A percentile compares a stretch with the other conserved stretches of the same genome.
phyloP scores from a whole-genome alignment of 140 eudicot species.

The Cichorium intybus region DNA sequence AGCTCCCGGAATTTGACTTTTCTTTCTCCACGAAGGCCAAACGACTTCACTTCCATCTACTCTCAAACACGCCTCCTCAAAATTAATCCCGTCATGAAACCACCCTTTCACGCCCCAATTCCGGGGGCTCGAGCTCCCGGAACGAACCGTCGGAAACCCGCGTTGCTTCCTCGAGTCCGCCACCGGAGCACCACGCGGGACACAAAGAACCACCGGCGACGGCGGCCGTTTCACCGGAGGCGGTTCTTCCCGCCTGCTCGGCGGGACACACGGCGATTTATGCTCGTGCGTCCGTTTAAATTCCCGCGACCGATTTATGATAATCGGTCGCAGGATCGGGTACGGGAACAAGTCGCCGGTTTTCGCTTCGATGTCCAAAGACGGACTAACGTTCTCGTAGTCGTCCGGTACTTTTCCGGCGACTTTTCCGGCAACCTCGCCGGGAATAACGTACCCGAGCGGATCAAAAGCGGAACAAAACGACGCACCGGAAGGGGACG shows the following conservation, averaged over 20 bases:
- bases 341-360: slow-evolving; percentile 73
- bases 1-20: slow-evolving; percentile 77
- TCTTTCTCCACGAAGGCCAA: slow-evolving; percentile 91
- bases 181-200: slow-evolving; percentile 59
- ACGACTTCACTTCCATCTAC: slow-evolving; percentile 78
- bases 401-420: slow-evolving; percentile 56
- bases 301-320: slow-evolving; percentile 78
- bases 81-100: slow-evolving; percentile 74
- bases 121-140: slow-evolving; percentile 98
- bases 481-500: slow-evolving; percentile 93
- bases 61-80: slow-evolving; percentile 70
- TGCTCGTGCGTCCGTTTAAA: slow-evolving; percentile 68
- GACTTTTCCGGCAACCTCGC: slow-evolving; percentile 58
- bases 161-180: slow-evolving; percentile 58
- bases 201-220: slow-evolving; percentile 97
- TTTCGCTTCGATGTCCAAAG: slow-evolving; percentile 71
- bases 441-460: slow-evolving; percentile 68
- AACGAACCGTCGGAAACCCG: slow-evolving; percentile 93
- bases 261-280: slow-evolving; percentile 90
- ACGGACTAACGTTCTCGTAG: slow-evolving; percentile 57
- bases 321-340: slow-evolving; percentile 86
- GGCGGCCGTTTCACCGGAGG: slow-evolving; percentile 85
- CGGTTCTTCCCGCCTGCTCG: slow-evolving; percentile 79
- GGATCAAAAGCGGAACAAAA: slow-evolving; percentile 95
- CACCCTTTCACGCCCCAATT: slow-evolving; percentile 97